Conservation (phyloP, 2,329 filamentous ascomycete genomes). For the Talaromyces verruculosus region DNA sequence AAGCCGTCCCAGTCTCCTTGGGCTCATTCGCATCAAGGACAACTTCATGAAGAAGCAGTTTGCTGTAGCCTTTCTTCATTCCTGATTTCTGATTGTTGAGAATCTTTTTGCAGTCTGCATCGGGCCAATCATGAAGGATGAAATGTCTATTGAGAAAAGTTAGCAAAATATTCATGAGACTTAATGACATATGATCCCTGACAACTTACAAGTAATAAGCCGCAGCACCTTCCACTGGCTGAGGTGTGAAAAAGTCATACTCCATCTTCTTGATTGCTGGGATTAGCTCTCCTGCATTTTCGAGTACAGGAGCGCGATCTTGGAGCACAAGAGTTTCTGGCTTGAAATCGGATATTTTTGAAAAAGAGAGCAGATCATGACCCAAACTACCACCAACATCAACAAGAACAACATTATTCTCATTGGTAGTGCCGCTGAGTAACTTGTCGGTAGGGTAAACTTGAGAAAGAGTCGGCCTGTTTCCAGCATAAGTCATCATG, state of each 20-base stretch:
- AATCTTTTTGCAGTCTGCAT: slow-evolving; percentile 34
- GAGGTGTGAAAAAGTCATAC: slow-evolving; percentile 50
- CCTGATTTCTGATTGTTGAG: slow-evolving; percentile 28
- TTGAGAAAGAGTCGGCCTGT: slow-evolving; percentile 8
- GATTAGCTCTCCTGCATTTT: slow-evolving; percentile 22
- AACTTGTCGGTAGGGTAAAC: slow-evolving; percentile 9
- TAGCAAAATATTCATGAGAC: not conserved
- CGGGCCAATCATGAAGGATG: slow-evolving; percentile 40
- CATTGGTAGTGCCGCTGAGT: not conserved
- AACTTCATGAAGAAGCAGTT: slow-evolving; percentile 33
- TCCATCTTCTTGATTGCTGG: slow-evolving; percentile 34
- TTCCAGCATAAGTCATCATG: slow-evolving; percentile 15
- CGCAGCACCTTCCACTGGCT: slow-evolving; percentile 45
- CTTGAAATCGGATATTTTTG: slow-evolving; percentile 33
- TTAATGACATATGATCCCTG: not conserved
- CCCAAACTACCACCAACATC: slow-evolving; percentile 26
- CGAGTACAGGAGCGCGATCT: slow-evolving; percentile 45
- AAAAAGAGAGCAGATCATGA: slow-evolving; percentile 28
- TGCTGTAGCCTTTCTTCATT: slow-evolving; percentile 32
- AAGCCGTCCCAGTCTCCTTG: slow-evolving; percentile 38
- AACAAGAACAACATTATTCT: slow-evolving; percentile 21
- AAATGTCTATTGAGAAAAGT: slow-evolving; percentile 27
- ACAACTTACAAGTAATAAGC: slow-evolving; percentile 16
- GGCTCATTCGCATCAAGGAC: slow-evolving; percentile 26
- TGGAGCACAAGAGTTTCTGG: slow-evolving; percentile 49